Base-by-base conservation (phyloP, 805 yeast genomes). In the Naumovozyma castellii region DNA sequence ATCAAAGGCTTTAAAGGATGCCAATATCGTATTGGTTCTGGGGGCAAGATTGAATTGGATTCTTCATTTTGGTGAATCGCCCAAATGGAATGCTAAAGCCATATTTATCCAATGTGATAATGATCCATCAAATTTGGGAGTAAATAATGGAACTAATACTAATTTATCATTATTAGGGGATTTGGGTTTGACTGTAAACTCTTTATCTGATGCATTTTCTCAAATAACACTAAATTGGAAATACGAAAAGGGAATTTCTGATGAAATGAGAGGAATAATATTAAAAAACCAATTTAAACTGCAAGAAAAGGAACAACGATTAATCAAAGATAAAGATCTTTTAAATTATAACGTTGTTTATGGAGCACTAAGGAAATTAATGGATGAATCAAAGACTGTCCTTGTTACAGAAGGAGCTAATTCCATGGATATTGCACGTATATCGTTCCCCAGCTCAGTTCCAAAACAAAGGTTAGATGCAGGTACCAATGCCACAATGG, bases 401-500 rank as follows among this genome's bases (percentile, higher is more conserved):
- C 64, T 70, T 30, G 71, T 80, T 1, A 68, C 78, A 3, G 87
- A 80, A 55, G 87, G 87, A n/a, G 86, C 87, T 1, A 78, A 79
- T 51, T 78, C 86, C 0, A 80, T 80, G 86, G 87, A 80, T 48
- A 66, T 74, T 17, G 78, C 85, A 2, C 64, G 87, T 36, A 65
- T 76, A 9, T 72, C 80, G 0, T 79, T 80, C 53, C 73, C 76
- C 4, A 65, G 78, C 36, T 57, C 61, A 5, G 47, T 48, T 2
- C 80, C 86, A 0, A 68, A 71, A 43, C 71, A 65, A 16, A 58
- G 84, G 30, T 57, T 80, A 17, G 88, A 80, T 50, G 84, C 84
- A 2, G 87, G 86, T 3, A 80, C 86, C 0, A 78, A 76, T 58
- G 85, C 84, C 1, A 80, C 86, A 0, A 81, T 80, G 87, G 88